Conservation (phyloP, 306 rosid genomes). For the Casuarina glauca region DNA sequence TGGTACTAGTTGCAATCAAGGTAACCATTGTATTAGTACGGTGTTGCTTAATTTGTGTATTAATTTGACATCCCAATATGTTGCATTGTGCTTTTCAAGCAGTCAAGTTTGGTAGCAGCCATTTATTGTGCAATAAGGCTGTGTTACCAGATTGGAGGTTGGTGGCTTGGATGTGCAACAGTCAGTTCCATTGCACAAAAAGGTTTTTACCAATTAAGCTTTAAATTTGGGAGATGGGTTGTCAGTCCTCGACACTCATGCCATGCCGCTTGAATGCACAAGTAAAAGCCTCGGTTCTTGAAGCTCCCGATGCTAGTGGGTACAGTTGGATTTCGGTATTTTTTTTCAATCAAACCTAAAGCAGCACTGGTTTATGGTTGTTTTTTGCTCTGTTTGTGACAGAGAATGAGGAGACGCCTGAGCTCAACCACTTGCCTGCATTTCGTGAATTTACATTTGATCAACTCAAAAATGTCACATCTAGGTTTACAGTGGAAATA, state of each 20-base stretch:
- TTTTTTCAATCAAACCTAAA: too few relatives aligned
- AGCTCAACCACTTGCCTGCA: constrained; percentile 46
- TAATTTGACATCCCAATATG: neutral
- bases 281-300: constrained; percentile 72
- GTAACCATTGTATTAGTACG: too few relatives aligned
- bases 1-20: too few relatives aligned
- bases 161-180: constrained; percentile 14
- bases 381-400: constrained; percentile 33
- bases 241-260: constrained; percentile 59
- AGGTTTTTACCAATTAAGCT: constrained; percentile 23
- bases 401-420: constrained; percentile 61
- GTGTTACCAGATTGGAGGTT: constrained; percentile 28
- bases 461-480: constrained; percentile 79
- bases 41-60: too few relatives aligned
- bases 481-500: constrained; percentile 84
- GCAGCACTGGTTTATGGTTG: constrained; percentile 17
- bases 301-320: constrained; percentile 65
- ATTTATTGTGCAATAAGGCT: constrained; percentile 21
- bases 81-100: constrained; percentile 11
- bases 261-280: constrained; percentile 76
- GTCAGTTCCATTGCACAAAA: constrained; percentile 29
- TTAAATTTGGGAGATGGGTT: constrained; percentile 56
- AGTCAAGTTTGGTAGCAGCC: constrained; percentile 17
- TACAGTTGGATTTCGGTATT: constrained; percentile 14
- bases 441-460: constrained; percentile 69